Conservation (phyloP, 2,329 filamentous ascomycete species). For the Epichloe sp. region DNA sequence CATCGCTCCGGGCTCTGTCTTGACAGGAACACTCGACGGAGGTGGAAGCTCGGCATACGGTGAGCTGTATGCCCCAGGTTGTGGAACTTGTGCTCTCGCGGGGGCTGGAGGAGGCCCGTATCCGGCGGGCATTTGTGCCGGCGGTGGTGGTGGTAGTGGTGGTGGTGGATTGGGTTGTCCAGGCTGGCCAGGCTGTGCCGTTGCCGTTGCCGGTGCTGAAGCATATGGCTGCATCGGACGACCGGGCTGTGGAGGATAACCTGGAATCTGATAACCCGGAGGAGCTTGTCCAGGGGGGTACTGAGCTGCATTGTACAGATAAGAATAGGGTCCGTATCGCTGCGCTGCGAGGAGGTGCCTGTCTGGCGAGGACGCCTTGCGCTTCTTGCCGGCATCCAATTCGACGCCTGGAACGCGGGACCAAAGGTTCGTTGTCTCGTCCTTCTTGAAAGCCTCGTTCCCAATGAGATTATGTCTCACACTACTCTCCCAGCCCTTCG, state of each 20-base stretch:
- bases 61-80: conserved; percentile 23
- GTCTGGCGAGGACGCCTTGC: conserved; percentile 41
- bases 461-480: conserved; percentile 52
- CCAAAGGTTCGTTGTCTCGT: conserved; percentile 43
- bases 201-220: neutral
- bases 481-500: conserved; percentile 53
- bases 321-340: conserved; percentile 24
- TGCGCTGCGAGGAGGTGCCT: conserved; percentile 26
- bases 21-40: conserved; percentile 13
- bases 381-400: conserved; percentile 48
- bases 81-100: conserved; percentile 19
- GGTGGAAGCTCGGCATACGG: conserved; percentile 20
- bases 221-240: conserved; percentile 19
- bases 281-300: conserved; percentile 22
- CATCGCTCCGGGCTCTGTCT: conserved; percentile 16
- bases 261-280: conserved; percentile 21
- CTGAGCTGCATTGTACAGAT: conserved; percentile 20
- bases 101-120: conserved; percentile 24
- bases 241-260: conserved; percentile 19
- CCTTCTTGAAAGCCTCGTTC: conserved; percentile 47
- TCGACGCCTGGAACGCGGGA: conserved; percentile 43
- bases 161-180: neutral
- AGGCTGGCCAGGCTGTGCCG: conserved; percentile 9
- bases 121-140: conserved; percentile 16
- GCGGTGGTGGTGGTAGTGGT: neutral